These are phyloP conservation scores for Dichotomocladium elegans DNA, from an alignment of 371 early-diverging fungal genomes.

Conservation along the genomic window DNA sequence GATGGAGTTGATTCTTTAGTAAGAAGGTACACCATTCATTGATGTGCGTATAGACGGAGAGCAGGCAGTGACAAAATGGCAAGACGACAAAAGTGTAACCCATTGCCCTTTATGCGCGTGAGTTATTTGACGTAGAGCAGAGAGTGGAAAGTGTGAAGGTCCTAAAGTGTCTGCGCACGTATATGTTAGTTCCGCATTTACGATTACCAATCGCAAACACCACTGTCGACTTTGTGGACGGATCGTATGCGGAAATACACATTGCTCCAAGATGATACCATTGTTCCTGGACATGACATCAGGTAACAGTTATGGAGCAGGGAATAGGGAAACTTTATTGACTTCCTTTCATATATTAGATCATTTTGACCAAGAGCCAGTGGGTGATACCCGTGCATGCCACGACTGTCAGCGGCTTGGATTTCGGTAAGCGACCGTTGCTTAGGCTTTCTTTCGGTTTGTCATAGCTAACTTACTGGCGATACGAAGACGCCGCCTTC, in stretches of 20 bases:
- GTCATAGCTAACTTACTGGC: too few species aligned
- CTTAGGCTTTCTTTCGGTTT: not conserved
- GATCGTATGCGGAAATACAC: slow-evolving; percentile 60
- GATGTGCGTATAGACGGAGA: slow-evolving; percentile 44
- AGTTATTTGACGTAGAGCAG: slow-evolving; percentile 3
- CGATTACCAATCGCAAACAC: slow-evolving; percentile 63
- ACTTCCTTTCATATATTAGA: slow-evolving; percentile 14
- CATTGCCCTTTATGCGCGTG: slow-evolving; percentile 60
- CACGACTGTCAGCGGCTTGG: slow-evolving; percentile 52
- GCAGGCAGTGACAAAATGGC: slow-evolving; percentile 63
- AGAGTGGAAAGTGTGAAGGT: not conserved
- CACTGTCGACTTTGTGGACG: slow-evolving; percentile 81
- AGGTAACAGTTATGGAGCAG: slow-evolving; percentile 30
- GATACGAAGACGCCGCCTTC: slow-evolving; percentile 37
- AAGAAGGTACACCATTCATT: not conserved
- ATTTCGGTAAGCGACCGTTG: slow-evolving; percentile 36
- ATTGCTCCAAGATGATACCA: slow-evolving; percentile 59
- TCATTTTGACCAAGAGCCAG: slow-evolving; percentile 46
- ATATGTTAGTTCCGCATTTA: slow-evolving; percentile 41
- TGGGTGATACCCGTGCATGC: slow-evolving; percentile 63
- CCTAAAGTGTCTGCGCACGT: slow-evolving; percentile 1
- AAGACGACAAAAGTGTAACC: slow-evolving; percentile 51
- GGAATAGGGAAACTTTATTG: not conserved
- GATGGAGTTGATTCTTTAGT: not conserved
- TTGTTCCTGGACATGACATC: slow-evolving; percentile 52